Percentiles rank a stretch among this genome's conserved stretches.
Evolutionary conservation across 495 filamentous ascomycete genomes (phyloP).

Genomic region (Durotheca rogersii): DNA sequence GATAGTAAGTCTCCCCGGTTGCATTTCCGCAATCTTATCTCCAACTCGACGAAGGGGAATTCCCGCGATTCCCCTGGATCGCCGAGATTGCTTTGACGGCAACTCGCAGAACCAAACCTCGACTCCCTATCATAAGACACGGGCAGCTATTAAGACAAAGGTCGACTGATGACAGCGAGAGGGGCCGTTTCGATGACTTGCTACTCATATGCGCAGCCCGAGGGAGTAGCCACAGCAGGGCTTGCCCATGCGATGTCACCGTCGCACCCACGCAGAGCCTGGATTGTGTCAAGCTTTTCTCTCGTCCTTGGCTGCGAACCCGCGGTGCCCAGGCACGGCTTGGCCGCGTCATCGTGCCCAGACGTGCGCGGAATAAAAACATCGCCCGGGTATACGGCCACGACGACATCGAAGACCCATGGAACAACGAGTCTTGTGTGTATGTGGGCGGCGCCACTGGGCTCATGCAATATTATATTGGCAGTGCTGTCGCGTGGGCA

Average conservation of each 20-base stretch:
- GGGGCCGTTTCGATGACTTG: background rate
- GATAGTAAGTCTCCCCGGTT: too few relatives aligned
- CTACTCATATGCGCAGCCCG: background rate
- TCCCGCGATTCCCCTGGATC: too few relatives aligned
- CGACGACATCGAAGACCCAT: slow-evolving; percentile 1
- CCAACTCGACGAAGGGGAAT: too few relatives aligned
- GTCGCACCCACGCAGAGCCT: slow-evolving; percentile 25
- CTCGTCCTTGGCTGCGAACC: slow-evolving; percentile 14
- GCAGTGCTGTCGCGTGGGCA: too few relatives aligned
- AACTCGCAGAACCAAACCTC: too few relatives aligned
- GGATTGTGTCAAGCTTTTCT: slow-evolving; percentile 32
- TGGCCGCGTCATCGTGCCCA: slow-evolving; percentile 27
- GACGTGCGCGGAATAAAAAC: slow-evolving; percentile 22
- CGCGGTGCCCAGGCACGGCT: slow-evolving; percentile 7
- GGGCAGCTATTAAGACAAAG: too few relatives aligned
- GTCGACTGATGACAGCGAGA: too few relatives aligned
- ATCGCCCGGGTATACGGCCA: slow-evolving; percentile 17
- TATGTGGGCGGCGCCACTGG: too few relatives aligned
- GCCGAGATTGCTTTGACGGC: too few relatives aligned
- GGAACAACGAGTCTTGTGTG: background rate
- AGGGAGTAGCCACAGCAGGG: slow-evolving; percentile 6
- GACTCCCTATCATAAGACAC: too few relatives aligned
- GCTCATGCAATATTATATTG: too few relatives aligned
- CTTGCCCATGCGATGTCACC: slow-evolving; percentile 26
- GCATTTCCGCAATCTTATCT: slow-evolving; percentile 4